These are phyloP conservation scores for Aspergillus cejpii DNA, from an alignment of 2,329 filamentous ascomycete species.

Conservation along the genomic window DNA sequence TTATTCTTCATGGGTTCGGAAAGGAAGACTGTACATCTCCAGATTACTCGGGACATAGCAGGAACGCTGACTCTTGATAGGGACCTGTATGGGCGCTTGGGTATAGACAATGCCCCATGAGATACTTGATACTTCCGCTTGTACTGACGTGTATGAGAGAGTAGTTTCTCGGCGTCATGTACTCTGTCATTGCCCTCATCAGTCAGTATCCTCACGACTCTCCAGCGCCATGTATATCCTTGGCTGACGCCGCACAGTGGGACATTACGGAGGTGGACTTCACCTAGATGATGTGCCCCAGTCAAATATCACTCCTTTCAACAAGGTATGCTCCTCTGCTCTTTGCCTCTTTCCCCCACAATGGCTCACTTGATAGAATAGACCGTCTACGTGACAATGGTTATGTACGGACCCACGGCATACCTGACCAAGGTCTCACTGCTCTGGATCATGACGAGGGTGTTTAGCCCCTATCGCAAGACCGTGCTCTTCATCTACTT, in stretches of 20 bases:
- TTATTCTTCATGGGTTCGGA: conserved; percentile 18
- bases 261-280: conserved; percentile 34
- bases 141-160: neutral
- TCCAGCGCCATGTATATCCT: no score
- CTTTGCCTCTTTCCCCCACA: neutral
- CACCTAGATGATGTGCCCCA: conserved; percentile 32
- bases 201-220: conserved; percentile 14
- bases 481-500: conserved; percentile 36
- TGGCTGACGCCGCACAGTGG: conserved; percentile 20
- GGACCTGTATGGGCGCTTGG: conserved; percentile 17
- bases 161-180: conserved; percentile 18
- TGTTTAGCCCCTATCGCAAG: conserved; percentile 40
- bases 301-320: conserved; percentile 28
- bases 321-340: no score
- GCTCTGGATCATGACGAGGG: conserved; percentile 40
- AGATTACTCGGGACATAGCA: no score
- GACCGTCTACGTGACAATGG: conserved; percentile 40
- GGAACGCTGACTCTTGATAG: conserved; percentile 4
- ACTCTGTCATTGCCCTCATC: conserved; percentile 21
- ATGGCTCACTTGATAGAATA: conserved; percentile 15
- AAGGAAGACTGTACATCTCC: conserved; percentile 25
- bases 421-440: conserved; percentile 42
- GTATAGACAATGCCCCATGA: conserved; percentile 3
- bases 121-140: neutral
- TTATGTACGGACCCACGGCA: conserved; percentile 44